These are phyloP conservation scores for Boletus sp. DNA, from an alignment of 1,284 basidiomycete species.

Conservation along the genomic window DNA sequence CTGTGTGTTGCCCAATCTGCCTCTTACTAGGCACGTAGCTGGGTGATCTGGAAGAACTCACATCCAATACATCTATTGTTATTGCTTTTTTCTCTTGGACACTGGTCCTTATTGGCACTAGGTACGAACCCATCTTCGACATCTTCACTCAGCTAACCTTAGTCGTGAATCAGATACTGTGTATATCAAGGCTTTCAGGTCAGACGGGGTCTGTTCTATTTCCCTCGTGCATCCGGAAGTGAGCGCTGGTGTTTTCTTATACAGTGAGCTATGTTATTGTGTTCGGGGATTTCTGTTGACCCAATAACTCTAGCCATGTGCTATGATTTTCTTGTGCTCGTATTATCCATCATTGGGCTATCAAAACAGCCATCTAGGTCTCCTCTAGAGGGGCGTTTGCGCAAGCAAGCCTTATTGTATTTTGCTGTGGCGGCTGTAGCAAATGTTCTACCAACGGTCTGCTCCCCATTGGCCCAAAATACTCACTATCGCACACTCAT, in stretches of 20 bases:
- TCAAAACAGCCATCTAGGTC: constrained; percentile 15
- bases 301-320: not conserved
- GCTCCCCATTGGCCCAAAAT: not conserved
- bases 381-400: constrained; percentile 18
- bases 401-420: constrained; percentile 27
- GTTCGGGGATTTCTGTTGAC: not conserved
- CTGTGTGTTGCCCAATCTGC: not conserved
- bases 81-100: constrained; percentile 21
- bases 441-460: constrained; percentile 22
- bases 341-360: constrained; percentile 2
- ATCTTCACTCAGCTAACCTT: not conserved
- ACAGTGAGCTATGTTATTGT: not conserved
- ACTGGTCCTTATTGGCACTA: constrained; percentile 22
- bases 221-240: not conserved
- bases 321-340: constrained; percentile 6
- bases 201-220: constrained; percentile 12
- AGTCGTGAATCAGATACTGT: constrained; percentile 11
- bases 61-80: constrained; percentile 22
- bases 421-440: constrained; percentile 20
- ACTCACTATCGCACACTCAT: not conserved
- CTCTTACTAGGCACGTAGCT: constrained; percentile 19
- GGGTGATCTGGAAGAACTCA: constrained; percentile 32
- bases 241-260: constrained; percentile 6
- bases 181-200: not conserved
- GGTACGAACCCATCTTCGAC: constrained; percentile 15